Evolutionary conservation across 2,329 filamentous ascomycete genomes (phyloP).

Genomic region (Phaeosphaeria sp.): DNA sequence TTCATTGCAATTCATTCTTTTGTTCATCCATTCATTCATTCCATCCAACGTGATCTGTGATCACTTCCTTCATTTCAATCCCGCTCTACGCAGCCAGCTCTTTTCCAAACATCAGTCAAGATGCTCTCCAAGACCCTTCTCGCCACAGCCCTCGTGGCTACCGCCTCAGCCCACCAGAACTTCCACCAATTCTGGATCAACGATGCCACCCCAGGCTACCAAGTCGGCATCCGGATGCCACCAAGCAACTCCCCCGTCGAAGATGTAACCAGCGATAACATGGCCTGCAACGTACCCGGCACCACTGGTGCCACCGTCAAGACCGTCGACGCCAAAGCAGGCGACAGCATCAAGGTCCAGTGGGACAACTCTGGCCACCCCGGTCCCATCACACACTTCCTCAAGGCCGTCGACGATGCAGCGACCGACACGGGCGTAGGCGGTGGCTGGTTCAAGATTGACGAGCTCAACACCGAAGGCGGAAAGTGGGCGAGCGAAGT

Average conservation of each 20-base stretch:
- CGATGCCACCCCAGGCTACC: constrained; percentile 35
- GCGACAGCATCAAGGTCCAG: constrained; percentile 42
- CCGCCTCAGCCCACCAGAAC: constrained; percentile 43
- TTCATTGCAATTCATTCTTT: constrained; percentile 16
- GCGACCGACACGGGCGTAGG: constrained; percentile 38
- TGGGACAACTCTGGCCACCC: constrained; percentile 44
- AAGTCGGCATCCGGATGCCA: constrained; percentile 45
- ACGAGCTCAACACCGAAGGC: constrained; percentile 34
- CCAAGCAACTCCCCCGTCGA: constrained; percentile 42
- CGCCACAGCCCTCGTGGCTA: constrained; percentile 31
- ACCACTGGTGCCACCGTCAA: constrained; percentile 21
- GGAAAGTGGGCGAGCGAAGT: constrained; percentile 46
- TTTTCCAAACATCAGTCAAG: constrained; percentile 14
- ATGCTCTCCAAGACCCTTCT: constrained; percentile 42
- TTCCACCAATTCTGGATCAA: constrained; percentile 42
- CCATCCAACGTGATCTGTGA: constrained; percentile 29
- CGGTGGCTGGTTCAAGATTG: constrained; percentile 48
- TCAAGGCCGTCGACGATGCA: constrained; percentile 63
- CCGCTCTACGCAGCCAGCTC: constrained; percentile 11
- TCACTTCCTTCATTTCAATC: constrained; percentile 24
- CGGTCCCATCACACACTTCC: constrained; percentile 45
- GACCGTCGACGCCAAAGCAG: constrained; percentile 36
- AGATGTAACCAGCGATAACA: constrained; percentile 40
- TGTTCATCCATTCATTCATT: constrained; percentile 17
- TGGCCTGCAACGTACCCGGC: constrained; percentile 45